A percentile compares a stretch with the other conserved stretches of the same genome.
Conservation (phyloP, 2,329 filamentous ascomycete species). For the Raffaelea arxii region DNA sequence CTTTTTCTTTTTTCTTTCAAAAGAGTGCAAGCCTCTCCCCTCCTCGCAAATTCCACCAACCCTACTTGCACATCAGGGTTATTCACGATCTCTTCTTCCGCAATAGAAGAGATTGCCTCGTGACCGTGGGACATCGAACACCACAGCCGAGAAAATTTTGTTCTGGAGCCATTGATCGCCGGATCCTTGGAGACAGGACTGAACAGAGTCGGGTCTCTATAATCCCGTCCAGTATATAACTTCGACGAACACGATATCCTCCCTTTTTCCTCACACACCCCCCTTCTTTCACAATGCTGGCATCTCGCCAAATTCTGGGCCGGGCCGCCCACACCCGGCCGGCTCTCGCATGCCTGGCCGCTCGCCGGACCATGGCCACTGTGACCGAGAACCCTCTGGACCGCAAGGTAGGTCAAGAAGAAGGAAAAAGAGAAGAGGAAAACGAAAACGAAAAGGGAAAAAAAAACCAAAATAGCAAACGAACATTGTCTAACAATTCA, state of each 20-base stretch:
- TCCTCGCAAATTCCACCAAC: neutral
- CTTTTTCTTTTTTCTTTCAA: slow-evolving; percentile 4
- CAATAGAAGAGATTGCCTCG: too few species aligned
- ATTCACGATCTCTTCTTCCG: neutral
- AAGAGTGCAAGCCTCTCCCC: neutral
- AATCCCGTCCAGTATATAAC: neutral
- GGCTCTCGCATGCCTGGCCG: slow-evolving; percentile 46
- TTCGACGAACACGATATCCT: too few species aligned
- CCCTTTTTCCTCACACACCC: neutral
- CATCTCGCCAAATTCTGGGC: slow-evolving; percentile 61
- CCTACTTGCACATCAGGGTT: too few species aligned
- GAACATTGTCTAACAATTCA: too few species aligned
- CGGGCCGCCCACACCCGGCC: slow-evolving; percentile 51
- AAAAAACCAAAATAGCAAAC: too few species aligned
- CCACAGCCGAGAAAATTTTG: neutral
- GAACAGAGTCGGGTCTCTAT: neutral
- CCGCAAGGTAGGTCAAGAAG: slow-evolving; percentile 71
- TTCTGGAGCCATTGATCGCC: slow-evolving; percentile 1
- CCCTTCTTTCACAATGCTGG: slow-evolving; percentile 44
- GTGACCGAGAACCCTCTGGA: slow-evolving; percentile 78
- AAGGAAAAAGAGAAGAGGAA: too few species aligned
- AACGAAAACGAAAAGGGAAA: too few species aligned
- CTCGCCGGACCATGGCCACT: slow-evolving; percentile 68
- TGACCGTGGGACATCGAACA: too few species aligned
- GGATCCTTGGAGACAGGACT: neutral